Evolutionary conservation across 2,329 filamentous ascomycete genomes (phyloP).

Genomic region (Thielaviopsis euricoi): DNA sequence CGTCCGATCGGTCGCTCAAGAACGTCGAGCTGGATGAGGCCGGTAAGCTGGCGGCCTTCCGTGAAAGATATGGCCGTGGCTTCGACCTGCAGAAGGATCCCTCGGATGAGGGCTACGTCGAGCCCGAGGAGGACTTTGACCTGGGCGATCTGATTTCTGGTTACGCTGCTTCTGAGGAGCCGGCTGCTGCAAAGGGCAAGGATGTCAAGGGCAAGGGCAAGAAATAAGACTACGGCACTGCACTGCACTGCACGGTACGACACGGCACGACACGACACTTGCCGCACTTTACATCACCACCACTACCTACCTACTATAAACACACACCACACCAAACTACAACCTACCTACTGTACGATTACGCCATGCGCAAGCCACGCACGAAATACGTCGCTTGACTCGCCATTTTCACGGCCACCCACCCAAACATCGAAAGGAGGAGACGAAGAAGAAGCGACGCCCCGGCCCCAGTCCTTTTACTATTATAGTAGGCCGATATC

Average conservation of each 20-base stretch:
- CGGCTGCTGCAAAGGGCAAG: slow-evolving; percentile 18
- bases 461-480: neutral
- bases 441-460: neutral
- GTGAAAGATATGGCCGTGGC: slow-evolving; percentile 63
- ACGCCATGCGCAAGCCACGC: neutral
- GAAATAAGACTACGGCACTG: slow-evolving; percentile 19
- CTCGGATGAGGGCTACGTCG: slow-evolving; percentile 18
- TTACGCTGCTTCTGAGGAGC: slow-evolving; percentile 22
- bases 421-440: neutral
- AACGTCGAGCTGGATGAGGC: slow-evolving; percentile 94
- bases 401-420: no score
- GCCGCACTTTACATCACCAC: neutral
- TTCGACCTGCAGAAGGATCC: slow-evolving; percentile 48
- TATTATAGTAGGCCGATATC: neutral
- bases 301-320: neutral
- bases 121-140: slow-evolving; percentile 15
- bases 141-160: slow-evolving; percentile 35
- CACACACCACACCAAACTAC: no score
- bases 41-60: slow-evolving; percentile 72
- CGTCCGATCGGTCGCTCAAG: slow-evolving; percentile 58
- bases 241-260: no score
- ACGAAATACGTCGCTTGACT: neutral
- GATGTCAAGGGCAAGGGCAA: slow-evolving; percentile 22
- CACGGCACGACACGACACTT: no score
- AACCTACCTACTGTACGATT: neutral